Base-by-base conservation (phyloP, 1,284 basidiomycete genomes). In the Phellinidium pouzarii region DNA sequence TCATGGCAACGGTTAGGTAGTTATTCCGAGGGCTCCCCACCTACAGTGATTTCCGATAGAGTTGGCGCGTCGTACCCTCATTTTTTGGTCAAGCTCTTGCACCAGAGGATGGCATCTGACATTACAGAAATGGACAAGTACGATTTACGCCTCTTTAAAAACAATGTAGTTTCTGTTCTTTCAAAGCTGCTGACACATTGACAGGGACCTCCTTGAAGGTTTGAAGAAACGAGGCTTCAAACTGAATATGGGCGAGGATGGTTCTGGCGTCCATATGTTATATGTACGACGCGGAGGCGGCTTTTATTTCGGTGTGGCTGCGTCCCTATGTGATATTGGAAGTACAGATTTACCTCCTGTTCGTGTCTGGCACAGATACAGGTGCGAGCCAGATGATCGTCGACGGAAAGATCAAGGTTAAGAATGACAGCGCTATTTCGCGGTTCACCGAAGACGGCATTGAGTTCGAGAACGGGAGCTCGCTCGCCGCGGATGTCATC, bases 61-160 rank as follows among this genome's bases (percentile, higher is more conserved):
- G 61, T 80, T 38, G 71, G 69, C 42, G 76, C 77, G 37, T 77
- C 76, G 3, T 69, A 75, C 60, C 79, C 81, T 0, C 73, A 72
- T 56, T 62, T 63, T 34, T 60, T 76, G 40, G 65, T 57, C 54
- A 66, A 66, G 51, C 58, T 68, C 34, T 64, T 65, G 52, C 65
- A 70, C 49, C 64, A 71, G 54, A 51, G 65, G 17, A 17, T 45
- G 7, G 46, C 53, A 12, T 40, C 48, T 17, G 23, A 12, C 9
- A 56, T 58, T 20, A 54, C 54, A 8, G 51, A 56, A 19, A 8
- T 44, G 26, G 57, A 58, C 48, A 58, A 53, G 57, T 58, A 36
- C 20, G 48, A 42, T n/a, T 3, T 29, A n/a, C n/a, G n/a, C n/a
- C n/a, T n/a, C n/a, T n/a, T n/a, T n/a, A n/a, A n/a, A n/a, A n/a